Percentiles rank a stretch among this genome's conserved stretches.
Evolutionary conservation across 768 basidiomycete genomes (phyloP).

Genomic region (Suillus luteus): DNA sequence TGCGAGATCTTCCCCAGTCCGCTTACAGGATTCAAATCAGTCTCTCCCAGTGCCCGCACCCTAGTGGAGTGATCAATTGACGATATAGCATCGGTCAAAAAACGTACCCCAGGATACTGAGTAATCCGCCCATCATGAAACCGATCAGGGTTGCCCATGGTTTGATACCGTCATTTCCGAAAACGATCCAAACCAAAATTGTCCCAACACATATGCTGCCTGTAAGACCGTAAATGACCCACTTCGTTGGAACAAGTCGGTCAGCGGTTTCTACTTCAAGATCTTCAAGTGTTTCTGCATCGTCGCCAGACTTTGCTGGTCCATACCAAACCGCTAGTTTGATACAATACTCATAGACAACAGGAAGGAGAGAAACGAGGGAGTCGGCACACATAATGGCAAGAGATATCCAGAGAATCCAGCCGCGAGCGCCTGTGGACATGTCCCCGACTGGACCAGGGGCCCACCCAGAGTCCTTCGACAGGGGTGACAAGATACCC

Average conservation of each 20-base stretch:
- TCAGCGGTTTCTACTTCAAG: constrained; percentile 77
- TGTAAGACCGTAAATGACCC: constrained; percentile 73
- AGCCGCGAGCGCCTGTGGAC: constrained; percentile 86
- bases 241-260: constrained; percentile 75
- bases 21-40: constrained; percentile 90
- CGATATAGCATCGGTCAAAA: constrained; percentile 4
- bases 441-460: constrained; percentile 90
- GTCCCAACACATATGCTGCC: constrained; percentile 70
- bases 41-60: constrained; percentile 93
- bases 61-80: constrained; percentile 39
- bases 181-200: constrained; percentile 82
- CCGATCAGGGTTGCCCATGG: constrained; percentile 94
- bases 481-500: constrained; percentile 88
- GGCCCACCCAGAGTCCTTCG: constrained; percentile 86
- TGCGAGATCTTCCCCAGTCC: constrained; percentile 96
- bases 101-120: constrained; percentile 85
- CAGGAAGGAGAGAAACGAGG: constrained; percentile 81
- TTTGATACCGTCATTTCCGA: constrained; percentile 88
- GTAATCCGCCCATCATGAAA: constrained; percentile 76
- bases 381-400: constrained; percentile 96
- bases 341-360: constrained; percentile 54
- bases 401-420: constrained; percentile 96
- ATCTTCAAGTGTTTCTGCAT: constrained; percentile 38
- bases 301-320: constrained; percentile 29
- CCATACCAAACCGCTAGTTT: constrained; percentile 34